Percentiles rank a stretch among this genome's conserved stretches.
Evolutionary conservation across 2,329 filamentous ascomycete species (phyloP).

Genomic region (Botrytis byssoidea): DNA sequence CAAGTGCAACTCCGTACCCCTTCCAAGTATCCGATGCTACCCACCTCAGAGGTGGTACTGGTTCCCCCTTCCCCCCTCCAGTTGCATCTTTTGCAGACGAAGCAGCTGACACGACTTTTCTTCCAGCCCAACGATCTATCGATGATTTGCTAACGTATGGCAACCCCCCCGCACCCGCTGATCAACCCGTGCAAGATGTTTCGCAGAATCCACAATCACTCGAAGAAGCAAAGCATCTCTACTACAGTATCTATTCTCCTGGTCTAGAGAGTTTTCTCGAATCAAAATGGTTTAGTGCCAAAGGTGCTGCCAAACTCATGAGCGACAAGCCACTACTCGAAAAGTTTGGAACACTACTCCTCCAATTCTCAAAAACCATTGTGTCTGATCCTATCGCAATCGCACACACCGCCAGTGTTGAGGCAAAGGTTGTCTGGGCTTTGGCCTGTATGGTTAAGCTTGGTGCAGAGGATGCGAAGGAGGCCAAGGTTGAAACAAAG

Average conservation of each 20-base stretch:
- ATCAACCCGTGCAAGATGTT: slow-evolving; percentile 48
- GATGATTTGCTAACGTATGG: slow-evolving; percentile 67
- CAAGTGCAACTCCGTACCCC: slow-evolving; percentile 40
- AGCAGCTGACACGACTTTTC: slow-evolving; percentile 46
- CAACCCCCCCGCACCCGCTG: slow-evolving; percentile 54
- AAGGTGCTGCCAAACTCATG: slow-evolving; percentile 45
- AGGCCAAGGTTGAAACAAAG: slow-evolving; percentile 37
- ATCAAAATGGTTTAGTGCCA: slow-evolving; percentile 73
- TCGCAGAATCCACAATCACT: slow-evolving; percentile 47
- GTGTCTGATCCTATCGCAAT: slow-evolving; percentile 53
- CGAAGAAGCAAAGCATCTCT: slow-evolving; percentile 69
- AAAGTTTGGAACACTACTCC: slow-evolving; percentile 65
- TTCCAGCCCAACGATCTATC: slow-evolving; percentile 64
- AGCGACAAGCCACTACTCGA: slow-evolving; percentile 59
- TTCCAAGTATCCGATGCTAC: slow-evolving; percentile 42
- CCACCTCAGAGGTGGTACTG: slow-evolving; percentile 53
- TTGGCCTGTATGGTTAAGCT: slow-evolving; percentile 48
- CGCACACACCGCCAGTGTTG: slow-evolving; percentile 53
- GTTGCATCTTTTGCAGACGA: slow-evolving; percentile 36
- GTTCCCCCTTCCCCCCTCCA: slow-evolving; percentile 41
- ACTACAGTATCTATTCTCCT: slow-evolving; percentile 71
- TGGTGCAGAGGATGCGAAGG: slow-evolving; percentile 36
- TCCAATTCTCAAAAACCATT: slow-evolving; percentile 48
- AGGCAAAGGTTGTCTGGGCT: slow-evolving; percentile 60
- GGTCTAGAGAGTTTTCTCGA: slow-evolving; percentile 77